Percentiles rank a stretch among this genome's conserved stretches.
Evolutionary conservation across 148 eudicot species (phyloP).

Genomic region (Rhododendron ovatum): DNA sequence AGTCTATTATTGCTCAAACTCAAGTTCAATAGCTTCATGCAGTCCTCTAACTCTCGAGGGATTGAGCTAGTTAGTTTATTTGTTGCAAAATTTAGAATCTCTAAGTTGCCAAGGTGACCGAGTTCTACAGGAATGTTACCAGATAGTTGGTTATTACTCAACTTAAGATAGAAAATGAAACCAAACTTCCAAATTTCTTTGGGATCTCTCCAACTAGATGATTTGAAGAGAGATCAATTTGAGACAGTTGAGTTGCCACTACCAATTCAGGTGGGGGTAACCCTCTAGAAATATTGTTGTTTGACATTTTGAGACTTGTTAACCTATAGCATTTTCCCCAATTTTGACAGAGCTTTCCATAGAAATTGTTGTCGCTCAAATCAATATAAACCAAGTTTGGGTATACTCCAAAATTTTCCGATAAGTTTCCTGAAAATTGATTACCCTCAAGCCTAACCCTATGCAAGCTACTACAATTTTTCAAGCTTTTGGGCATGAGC

Average conservation of each 20-base stretch:
- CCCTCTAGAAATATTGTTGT: slow-evolving; percentile 16
- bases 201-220: slow-evolving; percentile 22
- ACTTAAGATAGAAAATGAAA: not conserved
- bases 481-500: slow-evolving; percentile 22
- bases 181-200: slow-evolving; percentile 9
- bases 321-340: not conserved
- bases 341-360: not conserved
- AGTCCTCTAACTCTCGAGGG: slow-evolving; percentile 28
- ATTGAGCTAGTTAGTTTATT: slow-evolving; percentile 38
- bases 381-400: slow-evolving; percentile 21
- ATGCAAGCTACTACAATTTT: not conserved
- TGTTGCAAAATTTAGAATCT: slow-evolving; percentile 28
- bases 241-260: not conserved
- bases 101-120: slow-evolving; percentile 25
- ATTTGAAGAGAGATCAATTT: slow-evolving; percentile 23
- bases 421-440: no score
- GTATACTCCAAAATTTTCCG: no score
- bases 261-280: slow-evolving; percentile 12
- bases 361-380: slow-evolving; percentile 7
- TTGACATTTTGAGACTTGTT: slow-evolving; percentile 14
- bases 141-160: slow-evolving; percentile 27
- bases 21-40: not conserved
- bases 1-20: slow-evolving; percentile 1
- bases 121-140: slow-evolving; percentile 37
- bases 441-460: no score